These are phyloP conservation scores for Acacia acuminata DNA, from an alignment of 306 rosid species.

Conservation along the genomic window DNA sequence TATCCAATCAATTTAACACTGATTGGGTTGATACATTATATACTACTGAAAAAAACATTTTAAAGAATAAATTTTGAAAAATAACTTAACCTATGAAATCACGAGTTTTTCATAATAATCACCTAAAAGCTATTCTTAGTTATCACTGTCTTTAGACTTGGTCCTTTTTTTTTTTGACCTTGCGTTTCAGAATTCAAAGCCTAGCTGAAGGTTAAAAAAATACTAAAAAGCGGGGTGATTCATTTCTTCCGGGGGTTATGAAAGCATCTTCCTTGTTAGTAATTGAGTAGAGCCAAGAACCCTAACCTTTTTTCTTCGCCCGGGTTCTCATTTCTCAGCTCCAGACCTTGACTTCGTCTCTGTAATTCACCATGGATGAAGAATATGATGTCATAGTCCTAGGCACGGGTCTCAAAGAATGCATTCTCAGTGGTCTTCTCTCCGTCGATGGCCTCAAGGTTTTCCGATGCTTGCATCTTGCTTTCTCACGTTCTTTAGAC, in stretches of 20 bases:
- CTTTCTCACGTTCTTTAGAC: neutral
- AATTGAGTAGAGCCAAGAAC: neutral
- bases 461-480: neutral
- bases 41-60: no score
- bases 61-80: no score
- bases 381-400: conserved; percentile 87
- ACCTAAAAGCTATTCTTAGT: no score
- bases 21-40: no score
- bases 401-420: conserved; percentile 96
- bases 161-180: no score
- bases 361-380: conserved; percentile 68
- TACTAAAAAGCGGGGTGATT: neutral
- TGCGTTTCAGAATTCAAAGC: no score
- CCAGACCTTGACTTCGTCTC: neutral
- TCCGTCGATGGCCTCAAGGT: conserved; percentile 99
- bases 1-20: no score
- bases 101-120: no score
- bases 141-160: no score
- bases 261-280: neutral
- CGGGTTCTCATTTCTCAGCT: neutral
- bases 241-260: neutral
- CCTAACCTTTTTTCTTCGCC: neutral
- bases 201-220: no score
- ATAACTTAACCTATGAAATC: no score
- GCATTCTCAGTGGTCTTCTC: conserved; percentile 99